Evolutionary conservation across 2,329 filamentous ascomycete species (phyloP), one percentile per base, ranked within the genome.

Genomic region (Epichloe scottii): DNA sequence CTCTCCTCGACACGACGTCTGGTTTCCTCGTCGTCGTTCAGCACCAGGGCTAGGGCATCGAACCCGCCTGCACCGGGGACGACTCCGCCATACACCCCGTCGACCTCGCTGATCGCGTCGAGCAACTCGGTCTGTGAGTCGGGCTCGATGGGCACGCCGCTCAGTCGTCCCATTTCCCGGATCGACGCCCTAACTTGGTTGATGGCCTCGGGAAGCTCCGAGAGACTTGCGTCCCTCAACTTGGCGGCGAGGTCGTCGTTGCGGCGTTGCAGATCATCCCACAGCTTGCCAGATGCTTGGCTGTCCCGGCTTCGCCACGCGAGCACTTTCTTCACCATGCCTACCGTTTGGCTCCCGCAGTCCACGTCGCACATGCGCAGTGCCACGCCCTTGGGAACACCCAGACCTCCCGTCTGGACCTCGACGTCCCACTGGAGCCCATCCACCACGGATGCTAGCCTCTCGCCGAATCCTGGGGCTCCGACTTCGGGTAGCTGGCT

Each of bases 321-420:
- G 3, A 97, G 75, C 14, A 98, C 87, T 63, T 87, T 80, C 71
- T 91, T 95, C 38, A 96, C 93, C 93, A 98, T 97, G 14, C 89
- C 80, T 0, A 95, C 90, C 7, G 91, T 97, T 71, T 95, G 81
- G 46, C 85, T 91, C 34, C 93, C 93, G 63, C 90, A 95, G 64
- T 94, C 88, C 6, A 98, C 93, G 63, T 98, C 93, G 63, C 89
- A 95, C 84, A 98, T 93, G 54, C 94, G 79, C 57, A 97, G 74
- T 23, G 85, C 78, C 58, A 95, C 71, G 0, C 87, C 88, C 1
- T 66, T 60, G 0, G 91, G 90, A 53, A 97, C 74, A 54, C 74
- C 76, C 49, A 91, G 81, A 15, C 74, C 78, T 5, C 83, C 80
- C 60, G 88, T 85, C 34, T 71, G 68, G 46, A 94, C 82, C 60